Base-by-base conservation (phyloP, 768 basidiomycete species). In the Lepiota subincarnata region DNA sequence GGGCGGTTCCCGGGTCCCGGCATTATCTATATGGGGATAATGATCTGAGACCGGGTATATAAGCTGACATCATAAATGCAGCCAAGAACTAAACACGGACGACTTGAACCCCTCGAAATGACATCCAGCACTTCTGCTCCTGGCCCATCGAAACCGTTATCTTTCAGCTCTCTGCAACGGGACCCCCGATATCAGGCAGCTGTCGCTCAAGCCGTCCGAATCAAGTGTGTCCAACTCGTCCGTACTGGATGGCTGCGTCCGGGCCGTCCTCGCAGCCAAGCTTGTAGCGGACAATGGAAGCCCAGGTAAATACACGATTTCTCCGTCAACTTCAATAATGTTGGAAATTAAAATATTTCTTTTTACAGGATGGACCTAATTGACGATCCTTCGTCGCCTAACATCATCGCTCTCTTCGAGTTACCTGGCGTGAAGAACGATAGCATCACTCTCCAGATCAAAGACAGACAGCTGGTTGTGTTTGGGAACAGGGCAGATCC, bases 351-450 rank as follows among this genome's bases (percentile, higher is more conserved):
- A 55, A 34, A 24, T 44, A 40, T 19, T n/a, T 16, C 38, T 45
- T 40, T 54, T 59, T 55, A 36, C 50, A 78, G 78, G 44, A 71
- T 76, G 68, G 75, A 76, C 50, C 55, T 77, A 14, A 60, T 75
- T 13, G 72, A 77, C 44, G 70, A 77, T 48, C 68, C 70, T 6
- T 63, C 59, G 4, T 66, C 64, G 1, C 54, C 67, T 7, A 70
- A 57, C 16, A 48, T 72, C 4, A 53, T 66, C 1, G 75, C 73
- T 4, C 66, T 73, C 6, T 71, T 77, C 48, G 78, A 79, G 55
- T 57, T 79, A 12, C 78, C 78, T 31, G 78, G 76, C 14, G 68
- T 79, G 42, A 68, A 66, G 43, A 68, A 62, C 7, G 58, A 61
- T 11, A 68, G 74, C 24, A 62, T 79, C 0, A 52, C 64, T 0